Conservation (phyloP, 2,329 filamentous ascomycete species). For the Rhexocercosporidium sp. region DNA sequence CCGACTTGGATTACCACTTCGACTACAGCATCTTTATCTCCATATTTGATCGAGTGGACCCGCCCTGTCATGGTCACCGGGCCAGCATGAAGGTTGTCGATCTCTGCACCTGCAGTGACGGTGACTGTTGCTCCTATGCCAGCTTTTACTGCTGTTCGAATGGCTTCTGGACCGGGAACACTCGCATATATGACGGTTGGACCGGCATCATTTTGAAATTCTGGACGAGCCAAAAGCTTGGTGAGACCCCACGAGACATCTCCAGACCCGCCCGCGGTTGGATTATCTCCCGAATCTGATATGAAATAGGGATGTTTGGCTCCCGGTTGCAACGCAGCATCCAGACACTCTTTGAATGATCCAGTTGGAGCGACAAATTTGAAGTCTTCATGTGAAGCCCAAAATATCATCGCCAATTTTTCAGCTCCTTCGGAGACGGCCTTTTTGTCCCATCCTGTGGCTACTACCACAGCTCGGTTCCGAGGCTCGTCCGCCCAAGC, state of each 20-base stretch:
- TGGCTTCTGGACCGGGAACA: slow-evolving; percentile 52
- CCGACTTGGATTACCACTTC: slow-evolving; percentile 58
- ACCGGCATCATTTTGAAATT: slow-evolving; percentile 47
- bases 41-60: slow-evolving; percentile 55
- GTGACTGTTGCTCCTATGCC: slow-evolving; percentile 54
- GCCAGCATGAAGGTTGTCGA: slow-evolving; percentile 53
- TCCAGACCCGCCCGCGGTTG: slow-evolving; percentile 58
- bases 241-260: slow-evolving; percentile 58
- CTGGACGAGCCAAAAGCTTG: slow-evolving; percentile 50
- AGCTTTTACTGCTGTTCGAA: slow-evolving; percentile 48
- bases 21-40: slow-evolving; percentile 52
- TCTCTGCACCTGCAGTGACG: slow-evolving; percentile 55
- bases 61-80: slow-evolving; percentile 56
- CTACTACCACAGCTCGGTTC: slow-evolving; percentile 55
- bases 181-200: slow-evolving; percentile 58
- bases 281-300: slow-evolving; percentile 61
- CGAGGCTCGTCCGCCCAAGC: slow-evolving; percentile 61
- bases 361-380: slow-evolving; percentile 58
- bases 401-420: slow-evolving; percentile 52
- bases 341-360: slow-evolving; percentile 52
- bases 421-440: slow-evolving; percentile 49
- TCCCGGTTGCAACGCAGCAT: slow-evolving; percentile 48
- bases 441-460: slow-evolving; percentile 55
- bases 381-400: slow-evolving; percentile 53
- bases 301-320: slow-evolving; percentile 54